phyloP scores from a whole-genome alignment of 257 asterid genomes.

The Galeopsis tetrahit region DNA sequence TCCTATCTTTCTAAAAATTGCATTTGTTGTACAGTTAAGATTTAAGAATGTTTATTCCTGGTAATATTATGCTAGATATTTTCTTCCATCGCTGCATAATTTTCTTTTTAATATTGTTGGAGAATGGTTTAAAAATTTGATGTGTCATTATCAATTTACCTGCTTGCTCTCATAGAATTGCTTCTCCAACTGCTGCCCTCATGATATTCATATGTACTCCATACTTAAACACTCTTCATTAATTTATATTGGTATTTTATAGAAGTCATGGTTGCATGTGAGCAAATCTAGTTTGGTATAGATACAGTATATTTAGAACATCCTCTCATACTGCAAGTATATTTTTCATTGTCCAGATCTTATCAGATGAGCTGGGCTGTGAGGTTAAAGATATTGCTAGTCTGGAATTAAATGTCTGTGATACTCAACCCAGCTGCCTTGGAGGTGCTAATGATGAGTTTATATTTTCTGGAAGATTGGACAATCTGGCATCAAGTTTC shows the following conservation, averaged over 20 bases:
- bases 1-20: conserved; percentile 10
- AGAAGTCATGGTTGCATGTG: conserved; percentile 1
- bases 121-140: conserved; percentile 10
- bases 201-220: conserved; percentile 15
- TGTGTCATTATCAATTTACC: conserved; percentile 9
- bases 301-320: neutral
- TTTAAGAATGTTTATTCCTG: conserved; percentile 12
- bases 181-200: conserved; percentile 28
- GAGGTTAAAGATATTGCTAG: conserved; percentile 76
- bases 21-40: neutral
- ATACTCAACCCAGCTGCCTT: conserved; percentile 97
- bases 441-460: conserved; percentile 97
- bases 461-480: conserved; percentile 98
- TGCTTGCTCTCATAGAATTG: neutral
- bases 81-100: neutral
- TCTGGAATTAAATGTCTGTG: conserved; percentile 91
- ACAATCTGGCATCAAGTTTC: conserved; percentile 96
- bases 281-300: conserved; percentile 4
- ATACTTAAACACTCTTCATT: conserved; percentile 13
- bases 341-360: conserved; percentile 59
- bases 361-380: conserved; percentile 90
- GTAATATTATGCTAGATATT: conserved; percentile 1
- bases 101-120: neutral
- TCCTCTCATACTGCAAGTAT: conserved; percentile 16
- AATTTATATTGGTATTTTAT: neutral